Conservation (phyloP, 1,284 basidiomycete species). For the Golubevia sp. region DNA sequence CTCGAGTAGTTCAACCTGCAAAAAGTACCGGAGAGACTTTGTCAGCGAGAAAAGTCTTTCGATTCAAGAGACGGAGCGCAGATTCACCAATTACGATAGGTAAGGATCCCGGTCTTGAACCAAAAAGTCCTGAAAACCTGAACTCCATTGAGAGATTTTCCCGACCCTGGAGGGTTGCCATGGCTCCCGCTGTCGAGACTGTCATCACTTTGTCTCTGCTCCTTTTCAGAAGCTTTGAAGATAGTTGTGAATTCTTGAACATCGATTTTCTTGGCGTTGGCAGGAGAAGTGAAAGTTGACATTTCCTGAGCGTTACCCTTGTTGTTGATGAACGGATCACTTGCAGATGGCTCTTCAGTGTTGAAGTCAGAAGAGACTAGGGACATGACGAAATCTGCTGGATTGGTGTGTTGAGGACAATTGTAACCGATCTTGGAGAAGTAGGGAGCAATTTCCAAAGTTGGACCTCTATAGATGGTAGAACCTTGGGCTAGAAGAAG, state of each 20-base stretch:
- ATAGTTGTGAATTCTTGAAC: background rate
- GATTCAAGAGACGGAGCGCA: no score
- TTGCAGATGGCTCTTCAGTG: background rate
- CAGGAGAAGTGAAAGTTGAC: no score
- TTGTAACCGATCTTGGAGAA: conserved; percentile 30
- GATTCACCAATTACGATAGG: background rate
- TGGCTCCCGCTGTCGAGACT: no score
- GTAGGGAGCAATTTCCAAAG: conserved; percentile 24
- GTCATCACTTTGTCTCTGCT: no score
- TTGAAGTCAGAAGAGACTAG: conserved; percentile 55
- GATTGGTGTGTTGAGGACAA: conserved; percentile 40
- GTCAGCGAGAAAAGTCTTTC: no score
- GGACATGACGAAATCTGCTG: conserved; percentile 51
- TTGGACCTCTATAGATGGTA: conserved; percentile 37
- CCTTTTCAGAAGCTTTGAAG: no score
- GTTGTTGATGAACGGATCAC: no score
- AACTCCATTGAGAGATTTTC: no score
- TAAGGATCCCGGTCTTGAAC: background rate
- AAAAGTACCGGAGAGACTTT: no score
- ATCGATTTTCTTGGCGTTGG: background rate
- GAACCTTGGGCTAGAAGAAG: conserved; percentile 52
- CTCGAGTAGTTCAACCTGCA: conserved; percentile 45
- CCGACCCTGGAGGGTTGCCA: no score
- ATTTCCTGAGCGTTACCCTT: no score
- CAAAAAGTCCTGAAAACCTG: background rate